These are phyloP conservation scores for Peniophora sp. DNA, from an alignment of 1,284 basidiomycete genomes.

Conservation along the genomic window DNA sequence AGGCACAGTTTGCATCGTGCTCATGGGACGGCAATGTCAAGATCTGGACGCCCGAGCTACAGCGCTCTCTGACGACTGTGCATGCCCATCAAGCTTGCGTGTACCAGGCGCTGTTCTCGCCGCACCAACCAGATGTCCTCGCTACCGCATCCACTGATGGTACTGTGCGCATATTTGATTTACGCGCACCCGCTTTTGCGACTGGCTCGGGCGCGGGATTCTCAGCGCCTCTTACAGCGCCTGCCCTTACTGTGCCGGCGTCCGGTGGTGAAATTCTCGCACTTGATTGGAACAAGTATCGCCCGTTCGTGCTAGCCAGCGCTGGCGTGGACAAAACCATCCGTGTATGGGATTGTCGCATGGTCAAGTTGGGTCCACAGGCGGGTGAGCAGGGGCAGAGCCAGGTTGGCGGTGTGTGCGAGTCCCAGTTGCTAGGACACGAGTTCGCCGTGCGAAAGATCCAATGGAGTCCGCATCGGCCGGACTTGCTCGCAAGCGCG, in stretches of 20 bases:
- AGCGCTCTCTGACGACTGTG: conserved; percentile 72
- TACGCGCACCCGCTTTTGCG: conserved; percentile 46
- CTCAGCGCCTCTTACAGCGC: conserved; percentile 53
- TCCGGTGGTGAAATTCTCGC: conserved; percentile 68
- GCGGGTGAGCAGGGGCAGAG: conserved; percentile 19
- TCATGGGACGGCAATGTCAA: conserved; percentile 94
- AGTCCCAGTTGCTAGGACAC: conserved; percentile 64
- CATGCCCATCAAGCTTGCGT: conserved; percentile 80
- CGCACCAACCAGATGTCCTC: conserved; percentile 77
- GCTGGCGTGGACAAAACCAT: conserved; percentile 76
- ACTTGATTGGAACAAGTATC: conserved; percentile 92
- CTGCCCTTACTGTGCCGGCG: conserved; percentile 64
- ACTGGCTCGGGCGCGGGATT: conserved; percentile 36
- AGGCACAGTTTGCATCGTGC: conserved; percentile 82
- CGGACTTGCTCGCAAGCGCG: conserved; percentile 74
- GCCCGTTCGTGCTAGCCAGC: conserved; percentile 70
- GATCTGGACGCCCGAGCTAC: conserved; percentile 81
- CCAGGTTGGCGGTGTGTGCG: conserved; percentile 62
- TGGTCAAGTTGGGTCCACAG: conserved; percentile 50
- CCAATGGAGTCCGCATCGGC: conserved; percentile 71
- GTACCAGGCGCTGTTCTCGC: conserved; percentile 87
- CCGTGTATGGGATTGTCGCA: conserved; percentile 83
- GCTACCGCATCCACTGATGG: conserved; percentile 86
- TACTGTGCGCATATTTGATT: conserved; percentile 74
- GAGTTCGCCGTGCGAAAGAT: conserved; percentile 78